phyloP scores from a whole-genome alignment of 331 rosid species.

The Malus hybrid region DNA sequence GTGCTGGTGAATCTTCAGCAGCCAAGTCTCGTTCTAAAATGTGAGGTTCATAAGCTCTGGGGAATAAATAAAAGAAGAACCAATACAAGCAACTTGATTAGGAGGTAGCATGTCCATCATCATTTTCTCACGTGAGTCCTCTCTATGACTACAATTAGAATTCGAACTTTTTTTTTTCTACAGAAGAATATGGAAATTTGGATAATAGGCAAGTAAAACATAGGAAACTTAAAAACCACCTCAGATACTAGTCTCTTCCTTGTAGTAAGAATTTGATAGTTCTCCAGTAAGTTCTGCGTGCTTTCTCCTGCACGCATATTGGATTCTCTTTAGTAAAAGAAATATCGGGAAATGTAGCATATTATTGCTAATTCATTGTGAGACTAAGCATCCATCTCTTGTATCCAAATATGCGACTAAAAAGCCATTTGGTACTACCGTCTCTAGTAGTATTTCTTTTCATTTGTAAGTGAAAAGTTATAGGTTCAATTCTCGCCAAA shows the following conservation, averaged over 20 bases:
- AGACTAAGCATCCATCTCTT: too few species aligned
- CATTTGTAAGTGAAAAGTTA: too few species aligned
- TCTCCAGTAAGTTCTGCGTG: conserved; percentile 81
- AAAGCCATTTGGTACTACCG: too few species aligned
- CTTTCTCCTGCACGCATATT: conserved; percentile 66
- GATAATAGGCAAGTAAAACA: neutral
- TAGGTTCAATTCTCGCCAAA: too few species aligned
- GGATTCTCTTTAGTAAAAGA: too few species aligned
- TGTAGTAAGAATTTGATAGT: conserved; percentile 75
- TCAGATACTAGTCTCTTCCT: conserved; percentile 78
- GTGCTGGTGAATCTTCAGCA: too few species aligned
- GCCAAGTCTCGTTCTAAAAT: too few species aligned
- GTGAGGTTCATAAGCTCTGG: too few species aligned
- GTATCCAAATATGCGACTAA: too few species aligned
- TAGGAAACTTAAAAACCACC: conserved; percentile 27
- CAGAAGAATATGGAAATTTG: neutral
- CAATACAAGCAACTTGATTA: neutral
- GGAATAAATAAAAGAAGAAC: neutral
- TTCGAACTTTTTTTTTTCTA: neutral
- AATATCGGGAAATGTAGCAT: neutral
- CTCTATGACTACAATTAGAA: neutral
- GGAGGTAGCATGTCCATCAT: neutral
- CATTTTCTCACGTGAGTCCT: neutral
- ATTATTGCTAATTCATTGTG: neutral
- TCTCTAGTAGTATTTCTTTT: too few species aligned